Conservation (phyloP, 805 yeast species). For the Candida sakaeoensis region DNA sequence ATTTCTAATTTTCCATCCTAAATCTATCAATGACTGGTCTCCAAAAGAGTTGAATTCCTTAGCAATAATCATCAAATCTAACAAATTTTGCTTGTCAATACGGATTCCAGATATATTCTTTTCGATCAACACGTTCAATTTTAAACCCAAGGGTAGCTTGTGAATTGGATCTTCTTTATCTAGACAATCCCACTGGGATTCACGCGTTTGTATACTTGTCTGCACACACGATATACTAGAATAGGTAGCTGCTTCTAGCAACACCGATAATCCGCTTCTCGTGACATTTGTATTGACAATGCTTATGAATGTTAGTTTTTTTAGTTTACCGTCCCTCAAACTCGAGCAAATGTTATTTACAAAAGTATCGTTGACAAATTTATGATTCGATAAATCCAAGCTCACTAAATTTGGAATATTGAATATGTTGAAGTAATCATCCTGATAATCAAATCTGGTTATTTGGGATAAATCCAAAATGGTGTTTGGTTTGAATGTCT, state of each 20-base stretch:
- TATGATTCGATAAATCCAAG: slow-evolving; percentile 28
- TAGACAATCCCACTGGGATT: not conserved
- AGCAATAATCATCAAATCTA: slow-evolving; percentile 3
- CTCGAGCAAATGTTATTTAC: slow-evolving; percentile 20
- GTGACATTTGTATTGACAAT: slow-evolving; percentile 19
- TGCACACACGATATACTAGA: slow-evolving; percentile 8
- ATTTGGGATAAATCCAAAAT: slow-evolving; percentile 26
- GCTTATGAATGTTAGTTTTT: slow-evolving; percentile 20
- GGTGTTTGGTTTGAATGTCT: slow-evolving; percentile 17
- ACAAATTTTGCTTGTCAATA: not conserved
- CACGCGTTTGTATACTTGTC: slow-evolving; percentile 1
- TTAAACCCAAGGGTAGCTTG: slow-evolving; percentile 24
- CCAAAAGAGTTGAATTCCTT: not conserved
- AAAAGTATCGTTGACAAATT: slow-evolving; percentile 27
- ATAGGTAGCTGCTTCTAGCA: slow-evolving; percentile 8
- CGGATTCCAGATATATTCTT: not conserved
- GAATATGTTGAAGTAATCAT: slow-evolving; percentile 23
- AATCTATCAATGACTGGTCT: not conserved
- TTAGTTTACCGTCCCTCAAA: slow-evolving; percentile 14
- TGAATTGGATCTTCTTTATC: not conserved
- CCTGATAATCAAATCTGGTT: slow-evolving; percentile 11
- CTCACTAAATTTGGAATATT: slow-evolving; percentile 25
- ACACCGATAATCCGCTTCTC: slow-evolving; percentile 12
- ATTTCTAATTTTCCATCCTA: slow-evolving; percentile 1
- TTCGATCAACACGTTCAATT: slow-evolving; percentile 13